Evolutionary conservation across 1,284 basidiomycete species (phyloP), one percentile per base, ranked within the genome.

Genomic region (Laetiporus sulphureus): DNA sequence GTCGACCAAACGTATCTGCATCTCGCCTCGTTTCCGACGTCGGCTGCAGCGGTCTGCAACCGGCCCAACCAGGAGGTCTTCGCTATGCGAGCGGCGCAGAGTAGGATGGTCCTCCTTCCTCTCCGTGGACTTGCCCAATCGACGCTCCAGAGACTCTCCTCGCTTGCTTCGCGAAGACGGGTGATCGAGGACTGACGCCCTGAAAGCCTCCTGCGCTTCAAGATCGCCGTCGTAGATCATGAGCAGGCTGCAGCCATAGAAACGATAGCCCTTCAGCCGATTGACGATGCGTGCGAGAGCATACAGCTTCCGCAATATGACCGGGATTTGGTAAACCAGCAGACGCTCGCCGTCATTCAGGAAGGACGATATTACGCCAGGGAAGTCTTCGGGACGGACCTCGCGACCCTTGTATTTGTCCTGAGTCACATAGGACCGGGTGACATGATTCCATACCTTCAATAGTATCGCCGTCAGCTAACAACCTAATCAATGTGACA

Each of bases 371-470:
- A 99, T 74, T 13, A 91, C 83, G 21, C 74, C 69, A 34, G 85
- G 73, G 61, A 99, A 99, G 22, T 95, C 89, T 33, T 85, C 78
- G 20, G 87, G 77, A 51, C 80, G 79, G 49, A 99, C 78, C 57
- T 93, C 89, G 43, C 95, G 83, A 15, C 95, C 95, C 58, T 79
- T 88, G 64, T 99, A 98, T 68, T 99, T 99, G 75, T 98, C 93
- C 61, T 96, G 93, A 22, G 90, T 92, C 34, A 82, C 73, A 64
- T 96, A 99, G 18, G 83, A 77, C 52, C 90, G 76, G 16, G 83
- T 82, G 46, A 69, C 71, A 51, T 81, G 77, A 65, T 95, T 90
- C 91, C 91, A 97, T 18, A 96, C 91, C 92, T 96, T 52, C 15
- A 47, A 38, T 19, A 38, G 32, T 46, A 40, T 21, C 29, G 38